Evolutionary conservation across 768 basidiomycete genomes (phyloP), one percentile per base, ranked within the genome.

Genomic region (Cystobasidium ongulense): DNA sequence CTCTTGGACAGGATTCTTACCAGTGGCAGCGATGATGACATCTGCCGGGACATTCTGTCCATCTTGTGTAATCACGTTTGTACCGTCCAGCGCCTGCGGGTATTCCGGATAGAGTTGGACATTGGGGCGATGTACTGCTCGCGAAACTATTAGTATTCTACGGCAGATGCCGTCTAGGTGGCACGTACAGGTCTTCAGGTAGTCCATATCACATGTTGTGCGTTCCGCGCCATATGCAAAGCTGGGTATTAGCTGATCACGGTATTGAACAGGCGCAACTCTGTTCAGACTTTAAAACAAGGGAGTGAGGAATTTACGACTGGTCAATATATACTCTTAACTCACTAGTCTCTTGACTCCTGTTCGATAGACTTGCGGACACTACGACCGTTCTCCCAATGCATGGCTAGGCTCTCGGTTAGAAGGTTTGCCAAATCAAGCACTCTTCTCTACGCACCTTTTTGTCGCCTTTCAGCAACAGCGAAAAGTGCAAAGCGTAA

Each of bases 101-200:
- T 4, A n/a, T 25, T 67, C 43, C 13, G 1, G 3, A 18, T 46
- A 46, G 17, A 46, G 46, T n/a, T 46, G 4, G 43, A 67, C 65
- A 67, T 67, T 67, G 41, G 11, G 15, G 7, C 50, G 65, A 67
- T 67, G 65, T 17, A 67, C 65, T 67, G 43, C 5, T 23, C 29
- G 15, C 57, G 13, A 21, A n/a, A n/a, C 11, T 15, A 15, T 25
- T 15, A 31, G 21, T 27, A 13, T n/a, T 13, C 11, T 59, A n/a
- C 57, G 15, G 29, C 11, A 25, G 13, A 31, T 31, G n/a, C n/a
- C n/a, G 21, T 59, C 11, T 46, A 46, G 27, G 25, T 59, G 18
- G 17, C 27, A 15, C 65, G 13, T 67, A 67, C 65, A 31, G 2
- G 43, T 67, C 39, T 31, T 3, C 29, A 67, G 27, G 46, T 46